These are phyloP conservation scores for Staphylotrichum tortipilum DNA, from an alignment of 495 filamentous ascomycete species.

Conservation along the genomic window DNA sequence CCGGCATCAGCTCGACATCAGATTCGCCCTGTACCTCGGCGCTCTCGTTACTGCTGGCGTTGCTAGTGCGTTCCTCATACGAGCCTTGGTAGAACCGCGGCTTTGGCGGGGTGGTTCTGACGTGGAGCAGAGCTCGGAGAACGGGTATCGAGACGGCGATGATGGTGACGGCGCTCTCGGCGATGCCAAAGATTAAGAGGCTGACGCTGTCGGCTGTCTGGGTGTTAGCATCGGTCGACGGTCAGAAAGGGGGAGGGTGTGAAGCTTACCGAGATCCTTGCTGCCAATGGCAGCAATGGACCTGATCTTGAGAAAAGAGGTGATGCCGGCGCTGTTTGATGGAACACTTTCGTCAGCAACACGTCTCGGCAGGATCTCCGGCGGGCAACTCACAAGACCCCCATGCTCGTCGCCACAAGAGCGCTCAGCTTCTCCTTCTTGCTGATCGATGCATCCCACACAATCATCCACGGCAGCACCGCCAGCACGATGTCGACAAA, in stretches of 20 bases:
- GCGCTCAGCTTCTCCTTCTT: slow-evolving; percentile 25
- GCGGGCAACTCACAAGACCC: slow-evolving; percentile 3
- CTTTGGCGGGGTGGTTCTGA: background rate
- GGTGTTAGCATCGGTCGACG: background rate
- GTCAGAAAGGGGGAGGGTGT: background rate
- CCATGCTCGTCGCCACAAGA: slow-evolving; percentile 26
- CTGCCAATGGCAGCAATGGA: background rate
- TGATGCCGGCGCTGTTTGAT: slow-evolving; percentile 7
- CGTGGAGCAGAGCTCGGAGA: background rate
- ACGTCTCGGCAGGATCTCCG: background rate
- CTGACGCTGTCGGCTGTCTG: background rate
- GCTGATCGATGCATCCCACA: slow-evolving; percentile 18
- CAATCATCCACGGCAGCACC: slow-evolving; percentile 24
- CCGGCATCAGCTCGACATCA: too few species aligned
- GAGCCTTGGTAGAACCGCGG: background rate
- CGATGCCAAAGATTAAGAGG: slow-evolving; percentile 11
- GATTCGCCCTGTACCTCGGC: too few species aligned
- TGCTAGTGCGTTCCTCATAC: too few species aligned
- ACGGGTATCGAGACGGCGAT: slow-evolving; percentile 12
- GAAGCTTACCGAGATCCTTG: background rate
- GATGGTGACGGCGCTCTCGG: slow-evolving; percentile 13
- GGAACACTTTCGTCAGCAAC: too few species aligned
- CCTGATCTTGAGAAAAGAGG: slow-evolving; percentile 9
- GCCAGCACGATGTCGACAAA: slow-evolving; percentile 25
- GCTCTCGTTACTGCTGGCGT: too few species aligned